Base-by-base conservation (phyloP, 2,329 filamentous ascomycete species). In the Claviceps monticola region DNA sequence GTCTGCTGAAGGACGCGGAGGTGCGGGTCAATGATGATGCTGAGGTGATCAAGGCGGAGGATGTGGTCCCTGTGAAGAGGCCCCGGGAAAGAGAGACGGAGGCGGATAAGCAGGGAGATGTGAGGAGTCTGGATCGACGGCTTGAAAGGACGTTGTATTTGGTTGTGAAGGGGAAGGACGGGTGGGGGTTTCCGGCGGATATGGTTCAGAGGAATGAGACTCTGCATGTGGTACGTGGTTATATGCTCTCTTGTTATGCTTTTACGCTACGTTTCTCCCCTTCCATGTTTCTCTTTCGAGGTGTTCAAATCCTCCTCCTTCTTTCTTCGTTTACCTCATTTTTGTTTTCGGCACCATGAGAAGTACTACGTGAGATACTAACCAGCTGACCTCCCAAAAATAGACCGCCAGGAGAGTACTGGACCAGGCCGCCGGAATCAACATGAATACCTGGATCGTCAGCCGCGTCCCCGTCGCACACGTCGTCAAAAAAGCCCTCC, bases 381-480 rank as follows among this genome's bases (percentile, higher is more conserved):
- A 41, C 14, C 7, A 29, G 8, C 26, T 17, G 9, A 39, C 13
- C 13, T 3, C 17, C 9, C 4, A 43, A 21, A 13, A 46, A 29
- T 29, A 45, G 93, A 83, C 87, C 45, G 89, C 91, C 39, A 80
- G 88, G 64, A 80, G 89, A 54, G 82, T 89, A 51, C 75, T 97
- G 23, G 74, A 83, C 50, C 76, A 87, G 61, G 75, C 88, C 3
- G 89, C 84, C 9, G 93, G 93, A 53, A 71, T 86, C 55, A 94
- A 98, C 75, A 97, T 98, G 90, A 97, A 97, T 74, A 96, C 89
- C 51, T 98, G 93, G 90, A 80, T 97, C 59, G 86, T 98, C 49
- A 91, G 89, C 55, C 89, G 89, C 61, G 85, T 86, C 53, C 93
- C 93, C 11, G 79, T 96, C 53, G 91, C 90, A 26, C 86, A 96